Evolutionary conservation across 139 green algal species (phyloP), one percentile per base, ranked within the genome.

Genomic region (Chlorella sp.): DNA sequence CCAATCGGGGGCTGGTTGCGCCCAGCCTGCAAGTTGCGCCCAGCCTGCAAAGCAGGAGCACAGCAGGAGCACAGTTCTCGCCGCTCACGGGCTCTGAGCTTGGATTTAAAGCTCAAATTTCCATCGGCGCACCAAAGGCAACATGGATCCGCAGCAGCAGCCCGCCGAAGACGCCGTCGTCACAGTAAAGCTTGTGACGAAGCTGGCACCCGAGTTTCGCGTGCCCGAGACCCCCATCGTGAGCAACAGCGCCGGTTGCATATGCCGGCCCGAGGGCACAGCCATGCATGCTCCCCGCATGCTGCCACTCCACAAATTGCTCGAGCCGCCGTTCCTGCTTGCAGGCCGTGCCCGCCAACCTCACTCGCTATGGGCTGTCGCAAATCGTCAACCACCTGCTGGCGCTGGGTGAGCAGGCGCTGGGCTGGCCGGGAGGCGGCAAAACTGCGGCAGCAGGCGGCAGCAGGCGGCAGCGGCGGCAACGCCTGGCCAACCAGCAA

Each of bases 341-440:
- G 78, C 93, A 98, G 96, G 94, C 97, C 21, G 96, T 99, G 3
- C 98, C 98, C 0, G 92, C 94, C 4, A 95, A 93, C 37, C 86
- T 99, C 21, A 98, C 97, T 64, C 96, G 98, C 32, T 97, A 98
- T 91, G 98, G 98, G 0, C 92, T 99, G 19, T 99, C 97, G 1
- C 97, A 99, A 91, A 95, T 99, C 71, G 95, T 99, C 93, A 99
- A 99, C 90, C 96, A 97, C 91, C 89, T 99, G 22, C 94, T 99
- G 1, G 95, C 88, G 4, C 90, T 97, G 18, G 96, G 97, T 98
- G 60, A 93, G 95, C 69, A 40, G 5, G 57, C 57, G 18, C 32
- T 40, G 37, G 73, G 16, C 37, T 4, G 19, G 16, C 3, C 16
- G 34, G 75, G 24, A 53, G 48, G 75, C 16, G 26, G 16, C 75